Percentiles rank a stretch among this genome's conserved stretches.
These are phyloP conservation scores for Ceratorhiza oryzae-sativae DNA, from an alignment of 1,284 basidiomycete species.

Conservation along the genomic window DNA sequence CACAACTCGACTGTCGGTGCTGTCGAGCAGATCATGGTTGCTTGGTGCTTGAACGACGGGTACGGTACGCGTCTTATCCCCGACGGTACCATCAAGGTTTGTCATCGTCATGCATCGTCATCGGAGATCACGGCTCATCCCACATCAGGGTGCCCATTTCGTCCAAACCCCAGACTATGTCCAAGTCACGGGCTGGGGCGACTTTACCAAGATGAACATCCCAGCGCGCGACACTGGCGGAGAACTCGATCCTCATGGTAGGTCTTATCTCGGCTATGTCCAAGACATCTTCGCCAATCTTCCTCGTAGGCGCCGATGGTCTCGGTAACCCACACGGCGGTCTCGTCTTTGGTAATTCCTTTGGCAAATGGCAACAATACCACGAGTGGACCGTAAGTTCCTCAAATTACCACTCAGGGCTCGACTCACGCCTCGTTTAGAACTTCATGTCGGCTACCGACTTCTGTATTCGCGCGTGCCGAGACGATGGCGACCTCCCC, in stretches of 20 bases:
- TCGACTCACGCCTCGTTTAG: background rate
- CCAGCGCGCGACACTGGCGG: slow-evolving; percentile 46
- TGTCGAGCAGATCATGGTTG: slow-evolving; percentile 45
- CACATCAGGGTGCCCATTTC: slow-evolving; percentile 46
- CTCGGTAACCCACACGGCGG: slow-evolving; percentile 48
- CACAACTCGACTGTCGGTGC: slow-evolving; percentile 29
- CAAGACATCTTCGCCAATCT: background rate
- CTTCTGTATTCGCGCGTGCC: slow-evolving; percentile 44
- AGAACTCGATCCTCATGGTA: slow-evolving; percentile 47
- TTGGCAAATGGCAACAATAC: slow-evolving; percentile 39
- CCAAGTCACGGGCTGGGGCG: slow-evolving; percentile 49
- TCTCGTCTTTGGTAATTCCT: slow-evolving; percentile 43
- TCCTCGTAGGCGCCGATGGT: slow-evolving; percentile 39
- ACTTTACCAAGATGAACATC: slow-evolving; percentile 51
- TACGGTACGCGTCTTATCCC: slow-evolving; percentile 48
- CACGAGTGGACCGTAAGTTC: slow-evolving; percentile 45
- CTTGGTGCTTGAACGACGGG: slow-evolving; percentile 48
- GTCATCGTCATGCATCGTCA: background rate
- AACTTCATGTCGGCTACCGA: slow-evolving; percentile 44
- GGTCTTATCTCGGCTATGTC: slow-evolving; percentile 16
- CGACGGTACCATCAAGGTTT: slow-evolving; percentile 45
- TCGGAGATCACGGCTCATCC: background rate
- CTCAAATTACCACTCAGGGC: too few relatives aligned
- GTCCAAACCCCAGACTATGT: slow-evolving; percentile 47
- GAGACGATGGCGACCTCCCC: slow-evolving; percentile 35